These are phyloP conservation scores for Filobasidium wieringae DNA, from an alignment of 768 basidiomycete genomes.

Conservation along the genomic window DNA sequence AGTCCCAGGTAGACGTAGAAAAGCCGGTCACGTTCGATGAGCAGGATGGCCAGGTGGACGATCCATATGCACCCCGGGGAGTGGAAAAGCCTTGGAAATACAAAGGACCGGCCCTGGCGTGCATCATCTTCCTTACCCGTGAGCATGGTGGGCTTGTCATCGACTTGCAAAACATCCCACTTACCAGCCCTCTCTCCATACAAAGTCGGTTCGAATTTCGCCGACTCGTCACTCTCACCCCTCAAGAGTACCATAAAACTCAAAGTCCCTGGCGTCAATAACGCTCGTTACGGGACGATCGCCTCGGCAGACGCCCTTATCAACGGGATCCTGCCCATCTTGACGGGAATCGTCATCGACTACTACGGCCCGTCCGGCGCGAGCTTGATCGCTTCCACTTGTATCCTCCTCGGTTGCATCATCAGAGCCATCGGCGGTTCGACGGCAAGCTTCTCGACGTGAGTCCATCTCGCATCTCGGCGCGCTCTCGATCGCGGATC, in stretches of 20 bases:
- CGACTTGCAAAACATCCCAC: neutral
- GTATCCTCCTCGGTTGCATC: conserved; percentile 28
- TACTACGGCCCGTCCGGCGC: conserved; percentile 26
- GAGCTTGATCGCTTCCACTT: conserved; percentile 24
- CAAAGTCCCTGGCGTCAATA: conserved; percentile 12
- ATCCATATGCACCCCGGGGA: neutral
- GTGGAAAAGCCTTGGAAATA: conserved; percentile 6
- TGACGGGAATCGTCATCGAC: conserved; percentile 35
- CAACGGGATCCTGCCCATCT: conserved; percentile 35
- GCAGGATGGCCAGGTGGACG: neutral
- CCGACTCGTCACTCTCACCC: neutral
- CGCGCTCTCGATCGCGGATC: neutral
- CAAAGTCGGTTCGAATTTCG: conserved; percentile 1
- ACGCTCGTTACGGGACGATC: conserved; percentile 31
- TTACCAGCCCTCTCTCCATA: neutral
- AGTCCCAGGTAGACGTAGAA: neutral
- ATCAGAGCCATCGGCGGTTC: conserved; percentile 9
- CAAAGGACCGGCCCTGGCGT: conserved; percentile 4
- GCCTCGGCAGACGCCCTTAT: conserved; percentile 29
- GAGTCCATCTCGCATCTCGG: too few species aligned
- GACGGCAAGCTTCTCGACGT: neutral
- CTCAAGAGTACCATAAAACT: conserved; percentile 6
- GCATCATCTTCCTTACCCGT: conserved; percentile 10
- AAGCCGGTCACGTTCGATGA: neutral
- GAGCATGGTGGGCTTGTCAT: neutral